Percentiles rank a stretch among this genome's conserved stretches.
phyloP scores from a whole-genome alignment of 2,329 filamentous ascomycete species.

The Ophiobolus disseminans region DNA sequence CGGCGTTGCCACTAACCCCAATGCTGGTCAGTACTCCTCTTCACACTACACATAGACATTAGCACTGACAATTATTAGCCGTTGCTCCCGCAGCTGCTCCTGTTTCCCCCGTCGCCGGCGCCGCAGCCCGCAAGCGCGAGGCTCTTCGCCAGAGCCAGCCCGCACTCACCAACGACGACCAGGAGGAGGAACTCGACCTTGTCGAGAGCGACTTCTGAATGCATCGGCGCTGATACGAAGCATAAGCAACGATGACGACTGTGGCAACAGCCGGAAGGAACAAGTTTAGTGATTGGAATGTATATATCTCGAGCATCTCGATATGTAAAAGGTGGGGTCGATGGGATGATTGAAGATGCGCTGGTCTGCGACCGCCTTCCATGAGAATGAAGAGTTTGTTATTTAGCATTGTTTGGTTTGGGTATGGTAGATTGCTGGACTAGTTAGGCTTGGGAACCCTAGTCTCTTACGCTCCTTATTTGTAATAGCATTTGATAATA shows the following conservation, averaged over 20 bases:
- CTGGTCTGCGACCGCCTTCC: conserved; percentile 19
- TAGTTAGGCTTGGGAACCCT: conserved; percentile 30
- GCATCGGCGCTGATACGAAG: neutral
- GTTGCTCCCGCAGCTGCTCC: conserved; percentile 8
- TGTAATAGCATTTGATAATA: conserved; percentile 8
- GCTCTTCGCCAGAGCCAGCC: conserved; percentile 22
- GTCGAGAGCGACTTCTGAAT: conserved; percentile 17
- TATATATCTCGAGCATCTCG: conserved; percentile 16
- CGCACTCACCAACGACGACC: conserved; percentile 41
- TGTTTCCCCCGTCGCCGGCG: conserved; percentile 14
- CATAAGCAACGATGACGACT: too few relatives aligned
- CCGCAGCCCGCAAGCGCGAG: conserved; percentile 27
- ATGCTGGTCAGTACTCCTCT: neutral
- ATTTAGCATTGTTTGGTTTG: neutral
- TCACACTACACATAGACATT: neutral
- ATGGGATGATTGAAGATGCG: conserved; percentile 3
- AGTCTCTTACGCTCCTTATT: conserved; percentile 29
- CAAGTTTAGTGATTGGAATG: conserved; percentile 2
- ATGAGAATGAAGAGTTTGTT: neutral
- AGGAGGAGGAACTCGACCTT: conserved; percentile 45
- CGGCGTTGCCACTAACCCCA: conserved; percentile 14
- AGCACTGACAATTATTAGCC: neutral
- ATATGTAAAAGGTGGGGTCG: neutral
- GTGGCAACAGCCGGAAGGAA: too few relatives aligned
- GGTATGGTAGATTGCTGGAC: conserved; percentile 13